These are phyloP conservation scores for Aureobasidium mangrovei DNA, from an alignment of 2,329 filamentous ascomycete genomes.

Conservation along the genomic window DNA sequence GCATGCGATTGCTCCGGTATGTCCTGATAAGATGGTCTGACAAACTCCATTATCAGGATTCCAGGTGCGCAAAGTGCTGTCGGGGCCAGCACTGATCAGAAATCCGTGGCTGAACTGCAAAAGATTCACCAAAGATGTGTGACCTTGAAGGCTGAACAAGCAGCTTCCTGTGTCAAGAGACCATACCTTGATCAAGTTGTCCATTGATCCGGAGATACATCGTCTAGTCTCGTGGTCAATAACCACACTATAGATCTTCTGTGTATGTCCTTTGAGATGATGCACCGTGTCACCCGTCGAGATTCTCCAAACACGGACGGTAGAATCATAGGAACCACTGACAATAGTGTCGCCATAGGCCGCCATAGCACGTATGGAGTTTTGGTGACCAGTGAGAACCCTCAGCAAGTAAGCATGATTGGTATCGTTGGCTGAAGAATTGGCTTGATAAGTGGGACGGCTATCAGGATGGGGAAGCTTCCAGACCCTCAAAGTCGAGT, in stretches of 20 bases:
- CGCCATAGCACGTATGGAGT: constrained; percentile 92
- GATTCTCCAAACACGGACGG: constrained; percentile 93
- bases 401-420: constrained; percentile 94
- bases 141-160: constrained; percentile 84
- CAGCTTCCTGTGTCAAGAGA: constrained; percentile 78
- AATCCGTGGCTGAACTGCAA: constrained; percentile 82
- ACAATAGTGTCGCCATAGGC: constrained; percentile 93
- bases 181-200: constrained; percentile 96
- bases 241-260: constrained; percentile 97
- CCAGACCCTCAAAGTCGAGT: constrained; percentile 92
- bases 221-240: constrained; percentile 83
- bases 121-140: constrained; percentile 83
- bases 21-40: constrained; percentile 79
- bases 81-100: constrained; percentile 88
- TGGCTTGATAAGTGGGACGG: constrained; percentile 67
- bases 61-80: constrained; percentile 93
- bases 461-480: constrained; percentile 76
- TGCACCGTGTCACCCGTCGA: constrained; percentile 85
- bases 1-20: constrained; percentile 95
- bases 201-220: constrained; percentile 98
- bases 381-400: constrained; percentile 73
- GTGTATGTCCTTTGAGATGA: constrained; percentile 72
- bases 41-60: constrained; percentile 88
- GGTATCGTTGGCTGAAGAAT: constrained; percentile 59
- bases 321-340: constrained; percentile 92